These are phyloP conservation scores for Trypethelium eluteriae DNA, from an alignment of 495 filamentous ascomycete genomes.

Conservation along the genomic window DNA sequence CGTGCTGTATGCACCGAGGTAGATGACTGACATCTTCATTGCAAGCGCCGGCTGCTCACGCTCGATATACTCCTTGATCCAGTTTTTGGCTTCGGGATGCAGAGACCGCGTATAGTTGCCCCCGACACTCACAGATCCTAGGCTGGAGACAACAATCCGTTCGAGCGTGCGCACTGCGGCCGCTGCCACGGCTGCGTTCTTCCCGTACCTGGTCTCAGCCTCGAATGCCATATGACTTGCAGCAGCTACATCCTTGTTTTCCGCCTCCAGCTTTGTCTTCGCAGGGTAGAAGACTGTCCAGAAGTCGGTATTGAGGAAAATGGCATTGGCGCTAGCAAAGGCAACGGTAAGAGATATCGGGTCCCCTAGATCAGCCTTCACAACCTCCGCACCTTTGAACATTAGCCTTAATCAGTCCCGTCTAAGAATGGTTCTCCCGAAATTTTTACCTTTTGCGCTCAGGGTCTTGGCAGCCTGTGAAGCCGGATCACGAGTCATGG, in stretches of 20 bases:
- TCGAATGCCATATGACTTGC: neutral
- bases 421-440: neutral
- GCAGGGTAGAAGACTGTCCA: neutral
- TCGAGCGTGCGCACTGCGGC: neutral
- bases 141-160: neutral
- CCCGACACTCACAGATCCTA: neutral
- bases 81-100: neutral
- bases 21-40: neutral
- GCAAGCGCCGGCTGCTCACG: neutral
- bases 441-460: neutral
- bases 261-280: neutral
- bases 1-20: too few species aligned
- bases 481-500: neutral
- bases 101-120: neutral
- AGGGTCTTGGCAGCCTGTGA: neutral
- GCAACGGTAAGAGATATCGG: neutral
- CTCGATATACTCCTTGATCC: neutral
- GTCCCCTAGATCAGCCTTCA: neutral
- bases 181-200: neutral
- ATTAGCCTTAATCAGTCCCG: neutral
- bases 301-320: neutral
- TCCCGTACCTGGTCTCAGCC: neutral
- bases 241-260: neutral
- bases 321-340: neutral
- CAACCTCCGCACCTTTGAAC: neutral